Base-by-base conservation (phyloP, 2,329 filamentous ascomycete species). In the Fusarium nodosum region DNA sequence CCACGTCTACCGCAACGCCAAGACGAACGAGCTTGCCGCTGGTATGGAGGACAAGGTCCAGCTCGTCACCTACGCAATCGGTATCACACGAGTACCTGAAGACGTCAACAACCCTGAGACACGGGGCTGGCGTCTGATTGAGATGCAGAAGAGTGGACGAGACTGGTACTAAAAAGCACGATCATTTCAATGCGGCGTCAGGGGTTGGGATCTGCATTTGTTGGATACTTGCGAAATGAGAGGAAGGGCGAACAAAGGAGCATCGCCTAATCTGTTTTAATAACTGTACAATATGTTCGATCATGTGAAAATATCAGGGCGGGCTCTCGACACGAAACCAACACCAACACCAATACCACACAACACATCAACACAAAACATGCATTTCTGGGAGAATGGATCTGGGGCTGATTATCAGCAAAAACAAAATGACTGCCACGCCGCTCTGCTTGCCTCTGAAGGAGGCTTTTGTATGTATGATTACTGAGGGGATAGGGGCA, bases 21-120 rank as follows among this genome's bases (percentile, higher is more conserved):
- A 99, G 86, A 91, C 91, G 1, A 91, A 91, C 69, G 86, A 97
- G 80, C 88, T 99, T 48, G 94, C 95, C 5, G 95, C 95, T 15
- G 96, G 96, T 44, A 98, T 97, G 94, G 96, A 99, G 81, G 96
- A 99, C 82, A 97, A 94, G 83, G 96, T 99, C 26, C 96, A 99
- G 82, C 90, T 97, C 73, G 96, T 99, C 72, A 98, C 96, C 3
- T 99, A 99, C 77, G 96, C 95, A 68, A 98, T 99, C 73, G 96
- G 96, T 74, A 92, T 99, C 64, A 99, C 96, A 5, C 87, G 96
- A 71, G 90, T 97, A 64, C 91, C 96, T 3, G 96, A 99, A 78
- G 96, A 99, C 74, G 95, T 98, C 72, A 95, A 91, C 84, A 98
- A 99, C 80, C 93, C 94, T 3, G 96, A 99, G 83, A 99, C 96